A percentile compares a stretch with the other conserved stretches of the same genome.
These are phyloP conservation scores for Aspergillus tamarii DNA, from an alignment of 2,329 filamentous ascomycete genomes.

Conservation along the genomic window DNA sequence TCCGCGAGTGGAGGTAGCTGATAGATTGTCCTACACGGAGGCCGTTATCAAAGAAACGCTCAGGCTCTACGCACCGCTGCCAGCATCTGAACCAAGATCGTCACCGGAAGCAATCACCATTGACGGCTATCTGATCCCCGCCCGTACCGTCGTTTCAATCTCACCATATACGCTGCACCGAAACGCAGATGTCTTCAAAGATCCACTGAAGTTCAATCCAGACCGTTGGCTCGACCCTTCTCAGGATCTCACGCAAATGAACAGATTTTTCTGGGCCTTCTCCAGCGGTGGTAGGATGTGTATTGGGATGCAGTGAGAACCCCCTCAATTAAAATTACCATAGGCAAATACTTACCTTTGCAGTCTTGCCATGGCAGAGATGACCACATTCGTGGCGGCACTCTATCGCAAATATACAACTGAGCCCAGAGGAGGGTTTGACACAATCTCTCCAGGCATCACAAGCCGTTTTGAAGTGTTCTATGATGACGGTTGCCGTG, in stretches of 20 bases:
- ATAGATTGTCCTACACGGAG: conserved; percentile 49
- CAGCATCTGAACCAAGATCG: conserved; percentile 52
- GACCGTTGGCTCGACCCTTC: conserved; percentile 33
- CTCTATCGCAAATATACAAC: conserved; percentile 51
- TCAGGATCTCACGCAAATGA: conserved; percentile 32
- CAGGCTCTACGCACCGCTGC: conserved; percentile 54
- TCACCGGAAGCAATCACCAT: conserved; percentile 34
- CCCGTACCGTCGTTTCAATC: conserved; percentile 37
- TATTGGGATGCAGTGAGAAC: conserved; percentile 40
- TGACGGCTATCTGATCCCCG: conserved; percentile 38
- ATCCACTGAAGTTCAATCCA: conserved; percentile 34
- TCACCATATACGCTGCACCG: conserved; percentile 38
- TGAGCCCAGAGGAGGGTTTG: conserved; percentile 25
- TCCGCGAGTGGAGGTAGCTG: conserved; percentile 40
- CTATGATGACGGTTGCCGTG: conserved; percentile 27
- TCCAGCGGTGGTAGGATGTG: conserved; percentile 47
- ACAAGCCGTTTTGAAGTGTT: conserved; percentile 37
- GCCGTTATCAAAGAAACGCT: conserved; percentile 57
- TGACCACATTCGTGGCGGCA: conserved; percentile 51
- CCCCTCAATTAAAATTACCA: not conserved
- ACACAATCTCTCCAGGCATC: conserved; percentile 28
- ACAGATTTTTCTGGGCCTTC: conserved; percentile 44
- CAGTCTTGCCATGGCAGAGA: conserved; percentile 55
- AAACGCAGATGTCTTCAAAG: conserved; percentile 34
- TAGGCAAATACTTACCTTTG: not conserved